phyloP scores from a whole-genome alignment of 306 rosid genomes.

The Rosa chinensis region DNA sequence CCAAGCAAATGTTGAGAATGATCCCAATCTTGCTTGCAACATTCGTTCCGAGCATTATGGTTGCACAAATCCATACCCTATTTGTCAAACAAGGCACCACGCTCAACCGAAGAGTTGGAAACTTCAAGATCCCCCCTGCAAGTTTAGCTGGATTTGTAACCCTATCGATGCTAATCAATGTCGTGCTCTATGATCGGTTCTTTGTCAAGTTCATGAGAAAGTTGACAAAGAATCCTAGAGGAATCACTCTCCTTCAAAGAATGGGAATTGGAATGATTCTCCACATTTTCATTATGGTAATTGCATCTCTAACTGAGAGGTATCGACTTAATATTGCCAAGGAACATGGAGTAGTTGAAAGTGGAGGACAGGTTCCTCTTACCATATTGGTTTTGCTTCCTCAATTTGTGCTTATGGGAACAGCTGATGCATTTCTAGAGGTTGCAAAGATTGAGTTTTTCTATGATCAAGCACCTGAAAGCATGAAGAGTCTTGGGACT shows the following conservation, averaged over 20 bases:
- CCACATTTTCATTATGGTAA: constrained; percentile 59
- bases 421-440: constrained; percentile 74
- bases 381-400: constrained; percentile 76
- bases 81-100: constrained; percentile 95
- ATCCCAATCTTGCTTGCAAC: constrained; percentile 58
- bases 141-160: constrained; percentile 71
- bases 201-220: constrained; percentile 66
- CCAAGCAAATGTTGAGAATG: constrained; percentile 77
- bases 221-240: constrained; percentile 73
- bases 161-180: constrained; percentile 64
- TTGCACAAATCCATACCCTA: constrained; percentile 77
- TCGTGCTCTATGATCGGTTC: constrained; percentile 72
- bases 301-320: constrained; percentile 67
- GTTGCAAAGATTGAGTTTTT: constrained; percentile 85
- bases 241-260: constrained; percentile 82
- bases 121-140: constrained; percentile 77
- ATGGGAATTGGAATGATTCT: constrained; percentile 76
- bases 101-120: constrained; percentile 59
- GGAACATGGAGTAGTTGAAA: constrained; percentile 33
- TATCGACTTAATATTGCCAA: constrained; percentile 60
- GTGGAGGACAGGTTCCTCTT: constrained; percentile 61
- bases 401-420: constrained; percentile 78
- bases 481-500: constrained; percentile 87
- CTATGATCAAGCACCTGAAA: constrained; percentile 89
- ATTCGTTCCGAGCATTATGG: constrained; percentile 75